phyloP scores from a whole-genome alignment of 495 filamentous ascomycete species.

The Aspergillus campestris region DNA sequence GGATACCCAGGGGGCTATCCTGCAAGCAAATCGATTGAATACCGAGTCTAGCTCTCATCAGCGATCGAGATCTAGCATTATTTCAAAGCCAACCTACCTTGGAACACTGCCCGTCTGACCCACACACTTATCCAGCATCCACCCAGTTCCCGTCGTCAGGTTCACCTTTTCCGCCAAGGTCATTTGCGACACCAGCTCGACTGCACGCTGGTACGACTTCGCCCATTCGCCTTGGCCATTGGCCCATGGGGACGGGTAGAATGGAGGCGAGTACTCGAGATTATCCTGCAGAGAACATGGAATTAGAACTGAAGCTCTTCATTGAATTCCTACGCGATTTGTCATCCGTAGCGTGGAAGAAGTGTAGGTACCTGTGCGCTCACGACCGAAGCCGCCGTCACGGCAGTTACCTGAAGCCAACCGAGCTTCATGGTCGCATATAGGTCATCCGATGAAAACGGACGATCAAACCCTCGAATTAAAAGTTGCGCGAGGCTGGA shows the following conservation, averaged over 20 bases:
- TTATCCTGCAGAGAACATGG: slow-evolving; percentile 15
- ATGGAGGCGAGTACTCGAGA: slow-evolving; percentile 47
- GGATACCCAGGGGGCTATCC: slow-evolving; percentile 80
- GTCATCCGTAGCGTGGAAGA: neutral
- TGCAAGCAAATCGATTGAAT: slow-evolving; percentile 80
- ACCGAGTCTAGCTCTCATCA: slow-evolving; percentile 52
- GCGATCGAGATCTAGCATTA: slow-evolving; percentile 20
- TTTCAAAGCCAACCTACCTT: slow-evolving; percentile 15
- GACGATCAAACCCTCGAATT: neutral
- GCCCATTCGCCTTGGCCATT: slow-evolving; percentile 64
- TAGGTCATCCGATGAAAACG: slow-evolving; percentile 1
- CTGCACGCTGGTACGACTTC: slow-evolving; percentile 68
- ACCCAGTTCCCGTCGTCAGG: slow-evolving; percentile 81
- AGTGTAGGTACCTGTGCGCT: slow-evolving; percentile 21
- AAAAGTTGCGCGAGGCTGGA: no score
- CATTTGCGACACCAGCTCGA: slow-evolving; percentile 70
- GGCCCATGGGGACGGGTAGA: slow-evolving; percentile 81
- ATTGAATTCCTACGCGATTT: no score
- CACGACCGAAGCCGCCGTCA: slow-evolving; percentile 30
- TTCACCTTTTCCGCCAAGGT: slow-evolving; percentile 90
- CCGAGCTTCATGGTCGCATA: slow-evolving; percentile 30
- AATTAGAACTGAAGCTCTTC: no score
- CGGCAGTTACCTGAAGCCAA: slow-evolving; percentile 27
- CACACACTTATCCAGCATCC: slow-evolving; percentile 70
- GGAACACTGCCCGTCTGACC: slow-evolving; percentile 52